Evolutionary conservation across 192 early-diverging fungal species (phyloP).

Genomic region (Coemansia sp.): DNA sequence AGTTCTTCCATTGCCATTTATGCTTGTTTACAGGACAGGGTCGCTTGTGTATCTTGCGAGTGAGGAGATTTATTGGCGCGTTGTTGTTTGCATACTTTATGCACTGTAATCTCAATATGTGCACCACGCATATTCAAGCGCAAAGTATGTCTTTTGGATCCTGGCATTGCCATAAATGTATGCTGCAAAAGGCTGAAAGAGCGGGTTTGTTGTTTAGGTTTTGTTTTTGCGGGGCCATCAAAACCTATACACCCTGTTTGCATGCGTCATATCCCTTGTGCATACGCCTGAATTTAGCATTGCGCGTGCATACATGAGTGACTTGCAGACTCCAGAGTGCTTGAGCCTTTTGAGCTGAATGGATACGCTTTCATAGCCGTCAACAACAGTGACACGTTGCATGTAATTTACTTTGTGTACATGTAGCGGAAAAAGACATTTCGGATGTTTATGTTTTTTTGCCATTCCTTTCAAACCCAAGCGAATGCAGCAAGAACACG

Average conservation of each 20-base stretch:
- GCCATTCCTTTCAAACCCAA: neutral
- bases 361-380: neutral
- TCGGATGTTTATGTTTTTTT: neutral
- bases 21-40: neutral
- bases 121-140: neutral
- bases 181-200: neutral
- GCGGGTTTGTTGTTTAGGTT: neutral
- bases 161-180: neutral
- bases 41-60: neutral
- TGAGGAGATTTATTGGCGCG: neutral
- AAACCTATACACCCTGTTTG: neutral
- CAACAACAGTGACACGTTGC: neutral
- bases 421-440: conserved; percentile 1
- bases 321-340: neutral
- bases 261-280: neutral
- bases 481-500: neutral
- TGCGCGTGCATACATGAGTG: neutral
- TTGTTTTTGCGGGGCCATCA: neutral
- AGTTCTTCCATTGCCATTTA: neutral
- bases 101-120: neutral
- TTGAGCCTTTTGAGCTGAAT: neutral
- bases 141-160: neutral
- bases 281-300: neutral
- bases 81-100: neutral
- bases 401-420: neutral